Percentiles rank a stretch among this genome's conserved stretches.
These are phyloP conservation scores for Lotmaria passim DNA, from an alignment of 208 protist genomes.

Conservation along the genomic window DNA sequence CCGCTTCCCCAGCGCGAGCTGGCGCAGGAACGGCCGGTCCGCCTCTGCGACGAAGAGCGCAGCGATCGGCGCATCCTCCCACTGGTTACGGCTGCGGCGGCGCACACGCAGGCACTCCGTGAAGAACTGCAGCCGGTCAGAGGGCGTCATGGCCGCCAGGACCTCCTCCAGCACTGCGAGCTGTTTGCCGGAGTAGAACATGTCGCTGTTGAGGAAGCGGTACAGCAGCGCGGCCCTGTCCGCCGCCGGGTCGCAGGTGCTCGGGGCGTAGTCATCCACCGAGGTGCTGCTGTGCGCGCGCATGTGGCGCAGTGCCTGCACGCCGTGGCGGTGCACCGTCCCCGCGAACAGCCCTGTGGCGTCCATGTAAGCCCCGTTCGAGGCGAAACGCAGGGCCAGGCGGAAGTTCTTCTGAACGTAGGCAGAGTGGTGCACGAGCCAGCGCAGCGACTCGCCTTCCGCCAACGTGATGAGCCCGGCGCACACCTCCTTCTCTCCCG, in stretches of 20 bases:
- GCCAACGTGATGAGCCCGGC: slow-evolving; percentile 79
- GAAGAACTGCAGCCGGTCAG: slow-evolving; percentile 68
- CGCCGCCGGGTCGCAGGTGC: slow-evolving; percentile 3
- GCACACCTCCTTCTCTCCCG: slow-evolving; percentile 26
- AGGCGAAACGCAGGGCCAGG: slow-evolving; percentile 60
- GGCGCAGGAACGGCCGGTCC: slow-evolving; percentile 37
- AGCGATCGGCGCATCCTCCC: slow-evolving; percentile 81
- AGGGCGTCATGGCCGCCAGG: slow-evolving; percentile 40
- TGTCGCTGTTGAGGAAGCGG: slow-evolving; percentile 89
- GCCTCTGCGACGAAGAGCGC: slow-evolving; percentile 56
- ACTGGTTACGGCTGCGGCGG: slow-evolving; percentile 70
- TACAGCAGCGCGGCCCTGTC: slow-evolving; percentile 57
- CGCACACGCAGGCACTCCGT: slow-evolving; percentile 70
- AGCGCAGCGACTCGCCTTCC: slow-evolving; percentile 90
- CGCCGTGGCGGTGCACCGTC: slow-evolving; percentile 24
- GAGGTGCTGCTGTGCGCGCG: neutral
- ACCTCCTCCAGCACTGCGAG: slow-evolving; percentile 61
- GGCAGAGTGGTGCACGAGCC: slow-evolving; percentile 79
- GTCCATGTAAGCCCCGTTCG: slow-evolving; percentile 58
- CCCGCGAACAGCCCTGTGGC: slow-evolving; percentile 40
- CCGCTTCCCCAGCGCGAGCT: slow-evolving; percentile 45
- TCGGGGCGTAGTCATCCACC: slow-evolving; percentile 3
- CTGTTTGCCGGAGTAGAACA: slow-evolving; percentile 78
- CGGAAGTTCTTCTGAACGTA: slow-evolving; percentile 27
- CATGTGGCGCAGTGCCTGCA: slow-evolving; percentile 27